Conservation (phyloP, 805 yeast genomes). For the Starmerella gropengiesseri region DNA sequence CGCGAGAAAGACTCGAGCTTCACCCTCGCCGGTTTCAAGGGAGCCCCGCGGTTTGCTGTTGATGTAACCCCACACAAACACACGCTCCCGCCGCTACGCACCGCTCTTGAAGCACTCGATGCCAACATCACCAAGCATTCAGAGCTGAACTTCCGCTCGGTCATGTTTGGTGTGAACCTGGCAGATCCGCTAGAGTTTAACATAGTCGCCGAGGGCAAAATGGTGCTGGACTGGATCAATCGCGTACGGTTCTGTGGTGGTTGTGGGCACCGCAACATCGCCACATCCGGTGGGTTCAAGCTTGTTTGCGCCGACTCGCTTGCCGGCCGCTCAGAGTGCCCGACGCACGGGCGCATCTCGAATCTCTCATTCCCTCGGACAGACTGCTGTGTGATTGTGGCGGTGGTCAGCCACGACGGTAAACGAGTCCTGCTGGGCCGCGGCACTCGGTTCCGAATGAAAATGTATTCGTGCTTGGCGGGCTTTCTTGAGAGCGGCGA, state of each 20-base stretch:
- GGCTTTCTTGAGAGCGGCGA: constrained; percentile 96
- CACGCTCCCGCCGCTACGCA: constrained; percentile 16
- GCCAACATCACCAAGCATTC: constrained; percentile 1
- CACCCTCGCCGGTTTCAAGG: constrained; percentile 23
- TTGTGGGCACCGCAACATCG: constrained; percentile 48
- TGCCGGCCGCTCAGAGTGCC: constrained; percentile 27
- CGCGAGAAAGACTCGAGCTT: constrained; percentile 19
- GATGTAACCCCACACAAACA: constrained; percentile 24
- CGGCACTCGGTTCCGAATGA: constrained; percentile 47
- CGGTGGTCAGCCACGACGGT: constrained; percentile 52
- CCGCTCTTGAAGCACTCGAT: constrained; percentile 17
- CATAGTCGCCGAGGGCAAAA: constrained; percentile 67
- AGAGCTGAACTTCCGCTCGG: constrained; percentile 12
- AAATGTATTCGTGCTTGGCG: constrained; percentile 76
- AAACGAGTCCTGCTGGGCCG: constrained; percentile 60
- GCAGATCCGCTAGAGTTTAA: constrained; percentile 40
- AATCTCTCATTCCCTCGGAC: constrained; percentile 87
- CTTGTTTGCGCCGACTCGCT: constrained; percentile 28
- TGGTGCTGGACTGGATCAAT: constrained; percentile 74
- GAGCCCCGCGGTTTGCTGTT: constrained; percentile 35
- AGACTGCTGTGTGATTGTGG: constrained; percentile 79
- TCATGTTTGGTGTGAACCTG: constrained; percentile 15
- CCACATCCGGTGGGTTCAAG: constrained; percentile 35
- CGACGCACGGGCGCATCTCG: constrained; percentile 40
- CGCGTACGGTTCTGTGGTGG: constrained; percentile 75